These are phyloP conservation scores for Chenopodium berlandieri DNA, from an alignment of 148 eudicot species.

Conservation along the genomic window DNA sequence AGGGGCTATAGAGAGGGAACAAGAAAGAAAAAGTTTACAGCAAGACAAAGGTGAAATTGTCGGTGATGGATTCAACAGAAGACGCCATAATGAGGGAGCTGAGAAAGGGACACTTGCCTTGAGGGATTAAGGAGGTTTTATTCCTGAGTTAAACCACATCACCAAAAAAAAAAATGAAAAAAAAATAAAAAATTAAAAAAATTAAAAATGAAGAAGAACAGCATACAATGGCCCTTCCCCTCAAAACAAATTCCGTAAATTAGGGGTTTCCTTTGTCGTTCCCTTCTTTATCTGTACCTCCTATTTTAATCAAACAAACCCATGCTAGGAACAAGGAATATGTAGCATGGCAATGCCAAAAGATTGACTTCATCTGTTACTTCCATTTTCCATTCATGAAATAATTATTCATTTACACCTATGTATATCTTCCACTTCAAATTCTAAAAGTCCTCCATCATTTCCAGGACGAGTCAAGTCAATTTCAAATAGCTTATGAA, in stretches of 20 bases:
- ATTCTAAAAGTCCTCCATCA: neutral
- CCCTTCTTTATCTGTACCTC: neutral
- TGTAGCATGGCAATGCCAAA: too few relatives aligned
- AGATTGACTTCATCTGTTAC: too few relatives aligned
- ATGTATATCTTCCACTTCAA: neutral
- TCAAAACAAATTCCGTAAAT: neutral
- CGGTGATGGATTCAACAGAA: neutral
- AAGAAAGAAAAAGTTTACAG: neutral
- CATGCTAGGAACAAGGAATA: too few relatives aligned
- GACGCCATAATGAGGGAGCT: neutral
- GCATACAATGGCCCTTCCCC: neutral
- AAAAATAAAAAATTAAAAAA: neutral
- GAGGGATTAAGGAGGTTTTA: neutral
- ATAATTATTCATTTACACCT: neutral
- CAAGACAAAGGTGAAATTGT: neutral
- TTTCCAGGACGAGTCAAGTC: neutral
- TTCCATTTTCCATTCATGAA: neutral
- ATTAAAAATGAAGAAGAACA: too few relatives aligned
- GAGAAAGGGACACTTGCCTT: neutral
- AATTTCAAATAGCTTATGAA: neutral
- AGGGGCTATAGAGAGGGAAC: neutral
- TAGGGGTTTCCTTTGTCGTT: neutral
- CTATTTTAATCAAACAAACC: neutral
- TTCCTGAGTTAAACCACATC: neutral
- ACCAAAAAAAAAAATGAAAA: too few relatives aligned